A percentile compares a stretch with the other conserved stretches of the same genome.
Evolutionary conservation across 2,329 filamentous ascomycete species (phyloP).

Genomic region (Zasmidium citrigriseum): DNA sequence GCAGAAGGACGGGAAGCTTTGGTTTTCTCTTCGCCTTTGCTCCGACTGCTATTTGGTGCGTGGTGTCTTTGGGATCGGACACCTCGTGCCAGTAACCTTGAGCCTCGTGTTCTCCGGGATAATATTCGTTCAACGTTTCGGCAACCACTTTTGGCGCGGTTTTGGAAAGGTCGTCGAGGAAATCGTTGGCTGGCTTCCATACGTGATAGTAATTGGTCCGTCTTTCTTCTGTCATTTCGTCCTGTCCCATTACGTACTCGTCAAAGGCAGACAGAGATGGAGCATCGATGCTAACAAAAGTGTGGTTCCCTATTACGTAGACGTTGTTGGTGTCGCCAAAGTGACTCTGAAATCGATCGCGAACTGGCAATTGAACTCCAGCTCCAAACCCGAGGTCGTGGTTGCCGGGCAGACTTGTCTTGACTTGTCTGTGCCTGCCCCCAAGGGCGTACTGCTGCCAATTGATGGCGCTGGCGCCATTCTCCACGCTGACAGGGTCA

Average conservation of each 20-base stretch:
- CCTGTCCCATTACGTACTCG: conserved; percentile 55
- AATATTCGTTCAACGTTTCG: conserved; percentile 58
- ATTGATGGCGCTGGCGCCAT: conserved; percentile 58
- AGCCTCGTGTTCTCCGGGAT: conserved; percentile 39
- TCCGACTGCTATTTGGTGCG: conserved; percentile 4
- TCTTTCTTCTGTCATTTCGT: conserved; percentile 52
- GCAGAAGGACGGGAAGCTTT: conserved; percentile 81
- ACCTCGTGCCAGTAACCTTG: conserved; percentile 37
- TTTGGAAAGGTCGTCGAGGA: conserved; percentile 67
- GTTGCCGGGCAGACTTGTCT: conserved; percentile 87
- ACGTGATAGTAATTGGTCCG: conserved; percentile 48
- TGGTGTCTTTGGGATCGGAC: conserved; percentile 27
- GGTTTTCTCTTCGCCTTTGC: conserved; percentile 19
- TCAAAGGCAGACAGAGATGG: conserved; percentile 80
- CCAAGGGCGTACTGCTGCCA: conserved; percentile 57
- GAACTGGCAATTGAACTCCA: conserved; percentile 76
- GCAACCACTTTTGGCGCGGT: conserved; percentile 68
- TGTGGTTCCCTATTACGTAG: conserved; percentile 91
- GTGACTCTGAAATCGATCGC: conserved; percentile 80
- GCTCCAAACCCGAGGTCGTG: conserved; percentile 91
- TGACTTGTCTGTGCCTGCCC: conserved; percentile 69
- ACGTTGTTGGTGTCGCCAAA: conserved; percentile 92
- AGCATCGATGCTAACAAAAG: conserved; percentile 86
- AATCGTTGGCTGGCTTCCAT: conserved; percentile 74
- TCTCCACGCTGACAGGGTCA: conserved; percentile 25